Evolutionary conservation across 106 monocot genomes (phyloP).

Genomic region (Acanthochlamys bracteata): DNA sequence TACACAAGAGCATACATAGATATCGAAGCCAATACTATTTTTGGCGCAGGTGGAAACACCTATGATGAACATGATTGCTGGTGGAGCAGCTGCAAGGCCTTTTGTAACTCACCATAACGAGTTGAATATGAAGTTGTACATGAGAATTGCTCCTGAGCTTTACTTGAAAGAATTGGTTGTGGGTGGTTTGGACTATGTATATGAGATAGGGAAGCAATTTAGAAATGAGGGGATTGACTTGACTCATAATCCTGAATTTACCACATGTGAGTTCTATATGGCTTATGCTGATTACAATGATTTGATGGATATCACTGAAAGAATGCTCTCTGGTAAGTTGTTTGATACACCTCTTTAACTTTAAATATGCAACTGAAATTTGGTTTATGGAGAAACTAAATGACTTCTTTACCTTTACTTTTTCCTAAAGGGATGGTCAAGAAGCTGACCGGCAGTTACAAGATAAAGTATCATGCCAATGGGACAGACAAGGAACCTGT

Average conservation of each 20-base stretch:
- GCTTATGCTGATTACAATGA: constrained; percentile 98
- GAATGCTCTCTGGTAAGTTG: constrained; percentile 71
- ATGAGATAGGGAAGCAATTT: constrained; percentile 98
- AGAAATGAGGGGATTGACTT: constrained; percentile 96
- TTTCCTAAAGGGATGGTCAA: constrained; percentile 70
- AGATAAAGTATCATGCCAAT: constrained; percentile 83
- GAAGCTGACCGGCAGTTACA: constrained; percentile 87
- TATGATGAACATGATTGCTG: constrained; percentile 97
- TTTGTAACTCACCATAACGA: constrained; percentile 94
- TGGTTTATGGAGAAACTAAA: too few species aligned
- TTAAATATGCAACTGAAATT: too few species aligned
- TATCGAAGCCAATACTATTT: too few species aligned
- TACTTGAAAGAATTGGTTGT: constrained; percentile 86
- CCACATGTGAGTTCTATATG: constrained; percentile 98
- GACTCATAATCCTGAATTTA: constrained; percentile 99
- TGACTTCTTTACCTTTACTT: too few species aligned
- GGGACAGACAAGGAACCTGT: constrained; percentile 77
- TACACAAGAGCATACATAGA: too few species aligned
- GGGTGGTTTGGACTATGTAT: constrained; percentile 83
- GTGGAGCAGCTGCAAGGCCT: constrained; percentile 91
- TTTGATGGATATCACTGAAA: constrained; percentile 73
- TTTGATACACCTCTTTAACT: too few species aligned
- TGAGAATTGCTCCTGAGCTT: constrained; percentile 93
- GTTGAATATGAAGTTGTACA: constrained; percentile 78
- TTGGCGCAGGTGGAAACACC: constrained; percentile 82